Evolutionary conservation across 768 basidiomycete genomes (phyloP).

Genomic region (Psilocybe tampanensis): DNA sequence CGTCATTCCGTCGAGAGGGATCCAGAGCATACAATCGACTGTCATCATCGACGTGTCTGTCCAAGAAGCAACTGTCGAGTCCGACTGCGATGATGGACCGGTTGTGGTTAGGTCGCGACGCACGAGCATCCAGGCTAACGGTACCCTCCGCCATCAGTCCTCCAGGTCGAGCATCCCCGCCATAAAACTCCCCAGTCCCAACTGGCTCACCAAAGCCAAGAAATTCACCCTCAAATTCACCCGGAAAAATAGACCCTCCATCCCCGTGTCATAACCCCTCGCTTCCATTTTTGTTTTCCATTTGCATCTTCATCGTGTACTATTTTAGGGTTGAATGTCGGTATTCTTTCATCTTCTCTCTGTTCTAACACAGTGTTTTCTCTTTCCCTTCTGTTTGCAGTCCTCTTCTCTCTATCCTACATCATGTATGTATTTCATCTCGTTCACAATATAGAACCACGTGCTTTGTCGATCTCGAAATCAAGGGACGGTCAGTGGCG

Average conservation of each 20-base stretch:
- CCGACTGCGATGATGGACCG: slow-evolving; percentile 17
- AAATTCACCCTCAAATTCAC: slow-evolving; percentile 12
- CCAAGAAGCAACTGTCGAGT: slow-evolving; percentile 44
- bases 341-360: background rate
- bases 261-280: background rate
- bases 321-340: background rate
- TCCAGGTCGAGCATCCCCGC: slow-evolving; percentile 33
- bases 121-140: slow-evolving; percentile 30
- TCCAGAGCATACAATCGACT: slow-evolving; percentile 22
- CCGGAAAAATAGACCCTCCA: slow-evolving; percentile 9
- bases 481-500: no score
- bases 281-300: background rate
- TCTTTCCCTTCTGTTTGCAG: background rate
- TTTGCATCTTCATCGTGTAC: background rate
- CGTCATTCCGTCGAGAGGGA: slow-evolving; percentile 28
- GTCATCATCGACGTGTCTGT: slow-evolving; percentile 52
- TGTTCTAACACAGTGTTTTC: background rate
- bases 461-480: no score
- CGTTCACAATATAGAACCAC: no score
- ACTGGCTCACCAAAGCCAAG: slow-evolving; percentile 16
- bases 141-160: slow-evolving; percentile 34
- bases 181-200: slow-evolving; percentile 13
- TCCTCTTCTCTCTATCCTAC: background rate
- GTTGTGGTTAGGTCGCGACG: slow-evolving; percentile 21
- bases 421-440: background rate